Conservation (phyloP, 306 rosid genomes). For the Pyrus betulifolia region DNA sequence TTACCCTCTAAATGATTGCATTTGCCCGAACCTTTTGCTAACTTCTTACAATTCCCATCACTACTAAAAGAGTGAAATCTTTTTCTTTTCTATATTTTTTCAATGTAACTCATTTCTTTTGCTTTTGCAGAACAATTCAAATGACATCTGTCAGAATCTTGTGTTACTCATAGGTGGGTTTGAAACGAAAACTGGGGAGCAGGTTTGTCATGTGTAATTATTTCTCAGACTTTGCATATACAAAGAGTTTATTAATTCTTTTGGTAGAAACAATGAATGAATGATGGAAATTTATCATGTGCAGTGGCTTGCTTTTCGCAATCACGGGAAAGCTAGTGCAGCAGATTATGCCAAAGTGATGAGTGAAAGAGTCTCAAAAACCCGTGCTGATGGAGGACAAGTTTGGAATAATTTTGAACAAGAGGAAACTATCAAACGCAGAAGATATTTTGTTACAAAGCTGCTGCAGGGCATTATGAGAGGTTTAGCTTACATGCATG, state of each 20-base stretch:
- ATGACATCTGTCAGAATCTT: constrained; percentile 55
- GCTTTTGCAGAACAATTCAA: constrained; percentile 47
- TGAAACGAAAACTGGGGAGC: constrained; percentile 90
- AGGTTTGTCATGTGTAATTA: constrained; percentile 44
- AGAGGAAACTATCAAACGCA: constrained; percentile 44
- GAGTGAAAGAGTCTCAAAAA: constrained; percentile 56
- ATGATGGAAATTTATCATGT: constrained; percentile 8
- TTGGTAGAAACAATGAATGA: constrained; percentile 9
- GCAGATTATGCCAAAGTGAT: constrained; percentile 77
- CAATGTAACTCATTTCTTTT: background rate
- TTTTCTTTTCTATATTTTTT: background rate
- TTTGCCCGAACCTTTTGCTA: background rate
- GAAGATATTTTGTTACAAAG: constrained; percentile 48
- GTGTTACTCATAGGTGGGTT: constrained; percentile 74
- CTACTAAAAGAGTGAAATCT: background rate
- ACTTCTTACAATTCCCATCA: background rate
- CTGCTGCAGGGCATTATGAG: constrained; percentile 74
- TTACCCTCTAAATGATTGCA: constrained; percentile 4
- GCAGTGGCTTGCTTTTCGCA: constrained; percentile 98
- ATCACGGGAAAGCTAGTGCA: constrained; percentile 74
- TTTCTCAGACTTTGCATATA: constrained; percentile 2
- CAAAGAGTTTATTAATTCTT: background rate
- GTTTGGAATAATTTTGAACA: constrained; percentile 72
- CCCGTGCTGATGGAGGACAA: constrained; percentile 24
- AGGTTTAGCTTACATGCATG: constrained; percentile 80